phyloP scores from a whole-genome alignment of 208 protist species.

The Paratrypanosoma confusum region DNA sequence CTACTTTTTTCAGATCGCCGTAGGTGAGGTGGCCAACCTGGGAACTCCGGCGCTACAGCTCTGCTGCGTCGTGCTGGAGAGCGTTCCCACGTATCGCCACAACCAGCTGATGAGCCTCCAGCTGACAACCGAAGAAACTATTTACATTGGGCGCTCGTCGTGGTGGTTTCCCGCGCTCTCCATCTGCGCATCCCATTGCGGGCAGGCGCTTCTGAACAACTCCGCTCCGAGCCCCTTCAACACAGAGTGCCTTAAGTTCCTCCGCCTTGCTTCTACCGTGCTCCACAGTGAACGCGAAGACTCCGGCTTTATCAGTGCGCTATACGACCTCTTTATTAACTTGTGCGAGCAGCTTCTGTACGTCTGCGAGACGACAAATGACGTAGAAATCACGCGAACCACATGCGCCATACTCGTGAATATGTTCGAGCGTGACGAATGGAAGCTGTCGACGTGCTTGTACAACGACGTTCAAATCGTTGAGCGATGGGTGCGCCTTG shows the following conservation, averaged over 20 bases:
- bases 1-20: conserved; percentile 45
- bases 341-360: conserved; percentile 25
- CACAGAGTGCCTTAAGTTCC: conserved; percentile 19
- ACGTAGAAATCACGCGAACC: conserved; percentile 34
- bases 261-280: conserved; percentile 51
- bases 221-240: conserved; percentile 19
- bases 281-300: conserved; percentile 37
- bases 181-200: conserved; percentile 31
- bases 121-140: conserved; percentile 30
- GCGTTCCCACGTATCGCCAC: conserved; percentile 5
- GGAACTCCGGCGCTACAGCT: conserved; percentile 25
- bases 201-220: conserved; percentile 22
- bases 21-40: conserved; percentile 11
- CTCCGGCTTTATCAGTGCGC: conserved; percentile 18
- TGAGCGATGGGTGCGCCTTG: conserved; percentile 31
- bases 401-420: conserved; percentile 60
- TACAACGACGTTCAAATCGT: conserved; percentile 22
- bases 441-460: conserved; percentile 30
- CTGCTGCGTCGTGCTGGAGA: conserved; percentile 55
- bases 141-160: conserved; percentile 37
- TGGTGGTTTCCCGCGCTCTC: conserved; percentile 42
- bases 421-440: conserved; percentile 62
- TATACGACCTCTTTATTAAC: conserved; percentile 29
- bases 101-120: conserved; percentile 17
- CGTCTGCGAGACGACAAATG: conserved; percentile 5